These are phyloP conservation scores for Cucumis hystrix DNA, from an alignment of 306 rosid species.

Conservation along the genomic window DNA sequence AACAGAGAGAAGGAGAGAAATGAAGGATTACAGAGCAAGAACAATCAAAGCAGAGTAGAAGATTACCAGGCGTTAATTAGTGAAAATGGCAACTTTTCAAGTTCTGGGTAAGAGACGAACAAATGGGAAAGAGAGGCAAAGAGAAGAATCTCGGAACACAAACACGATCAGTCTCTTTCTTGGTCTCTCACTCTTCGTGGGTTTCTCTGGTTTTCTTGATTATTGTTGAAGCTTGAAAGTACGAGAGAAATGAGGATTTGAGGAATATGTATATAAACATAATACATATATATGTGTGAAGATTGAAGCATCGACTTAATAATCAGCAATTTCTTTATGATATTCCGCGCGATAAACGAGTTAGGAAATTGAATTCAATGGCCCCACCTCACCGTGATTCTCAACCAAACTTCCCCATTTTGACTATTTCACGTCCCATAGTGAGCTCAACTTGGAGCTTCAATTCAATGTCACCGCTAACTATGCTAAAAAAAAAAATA, in stretches of 20 bases:
- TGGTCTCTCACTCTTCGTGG: not conserved
- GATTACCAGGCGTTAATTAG: constrained; percentile 1
- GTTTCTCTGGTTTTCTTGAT: not conserved
- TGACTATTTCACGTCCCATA: too few species aligned
- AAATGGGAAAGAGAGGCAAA: not conserved
- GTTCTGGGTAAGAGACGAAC: not conserved
- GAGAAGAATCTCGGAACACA: not conserved
- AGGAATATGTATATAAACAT: not conserved
- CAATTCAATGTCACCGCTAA: too few species aligned
- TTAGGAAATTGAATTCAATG: not conserved
- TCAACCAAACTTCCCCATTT: too few species aligned
- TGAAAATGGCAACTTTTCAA: not conserved
- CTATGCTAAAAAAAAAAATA: too few species aligned
- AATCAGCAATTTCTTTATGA: too few species aligned
- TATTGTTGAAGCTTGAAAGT: not conserved
- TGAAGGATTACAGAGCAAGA: not conserved
- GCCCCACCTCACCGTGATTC: not conserved
- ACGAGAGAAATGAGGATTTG: not conserved
- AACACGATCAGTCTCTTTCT: not conserved
- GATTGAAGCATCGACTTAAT: not conserved
- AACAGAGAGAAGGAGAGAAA: not conserved
- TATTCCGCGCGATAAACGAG: too few species aligned
- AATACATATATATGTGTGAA: not conserved
- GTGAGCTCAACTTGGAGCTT: too few species aligned
- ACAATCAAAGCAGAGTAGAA: not conserved